phyloP scores from a whole-genome alignment of 345 rosid genomes.

The Arabidopsis arenosa region DNA sequence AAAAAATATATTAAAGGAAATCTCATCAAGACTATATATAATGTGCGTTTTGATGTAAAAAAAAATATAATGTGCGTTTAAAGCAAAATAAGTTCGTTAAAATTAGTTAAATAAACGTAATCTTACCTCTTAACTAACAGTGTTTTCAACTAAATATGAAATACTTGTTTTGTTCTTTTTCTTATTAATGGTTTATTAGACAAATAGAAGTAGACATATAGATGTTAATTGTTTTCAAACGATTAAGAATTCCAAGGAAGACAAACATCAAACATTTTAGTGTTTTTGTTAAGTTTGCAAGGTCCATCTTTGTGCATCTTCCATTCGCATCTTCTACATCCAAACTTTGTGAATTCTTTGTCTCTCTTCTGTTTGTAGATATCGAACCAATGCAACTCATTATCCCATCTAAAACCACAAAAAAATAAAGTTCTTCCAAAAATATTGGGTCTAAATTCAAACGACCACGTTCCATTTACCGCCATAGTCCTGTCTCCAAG shows the following conservation, averaged over 20 bases:
- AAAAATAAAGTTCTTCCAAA: constrained; percentile 3
- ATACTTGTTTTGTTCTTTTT: too few species aligned
- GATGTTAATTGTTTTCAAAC: background rate
- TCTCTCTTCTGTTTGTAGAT: constrained; percentile 6
- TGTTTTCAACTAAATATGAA: too few species aligned
- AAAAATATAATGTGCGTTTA: too few species aligned
- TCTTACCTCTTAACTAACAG: too few species aligned
- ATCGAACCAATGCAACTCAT: constrained; percentile 22
- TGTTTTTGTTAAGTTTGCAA: constrained; percentile 26
- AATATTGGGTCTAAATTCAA: background rate
- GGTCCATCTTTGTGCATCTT: background rate
- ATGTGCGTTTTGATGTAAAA: too few species aligned
- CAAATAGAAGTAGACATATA: background rate
- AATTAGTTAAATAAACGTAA: too few species aligned
- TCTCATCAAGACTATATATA: background rate
- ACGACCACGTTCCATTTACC: constrained; percentile 8
- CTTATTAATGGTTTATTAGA: background rate
- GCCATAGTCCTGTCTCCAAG: constrained; percentile 1
- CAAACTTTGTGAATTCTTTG: constrained; percentile 5
- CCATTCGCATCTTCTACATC: constrained; percentile 13
- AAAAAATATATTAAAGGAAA: background rate
- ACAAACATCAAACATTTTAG: constrained; percentile 24
- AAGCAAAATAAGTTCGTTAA: too few species aligned
- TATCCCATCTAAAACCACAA: constrained; percentile 18
- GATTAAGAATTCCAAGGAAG: background rate